phyloP scores from a whole-genome alignment of 257 asterid genomes.

The Nicotiana otophora region DNA sequence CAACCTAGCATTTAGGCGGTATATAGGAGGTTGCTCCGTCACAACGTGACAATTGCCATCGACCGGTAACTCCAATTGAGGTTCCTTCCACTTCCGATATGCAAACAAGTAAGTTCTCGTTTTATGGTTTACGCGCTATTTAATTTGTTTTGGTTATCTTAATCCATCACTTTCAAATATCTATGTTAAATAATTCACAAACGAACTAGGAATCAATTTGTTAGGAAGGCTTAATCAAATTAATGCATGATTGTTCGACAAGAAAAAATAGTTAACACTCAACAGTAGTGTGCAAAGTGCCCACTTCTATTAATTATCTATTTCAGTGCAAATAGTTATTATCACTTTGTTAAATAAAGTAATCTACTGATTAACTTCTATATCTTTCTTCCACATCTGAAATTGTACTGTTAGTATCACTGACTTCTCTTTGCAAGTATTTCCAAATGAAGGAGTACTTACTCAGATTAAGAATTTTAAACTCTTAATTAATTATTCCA shows the following conservation, averaged over 20 bases:
- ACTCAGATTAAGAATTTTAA: not conserved
- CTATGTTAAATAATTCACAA: not conserved
- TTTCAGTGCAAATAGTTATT: not conserved
- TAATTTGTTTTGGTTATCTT: no score
- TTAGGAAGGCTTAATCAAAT: not conserved
- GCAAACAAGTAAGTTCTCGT: no score
- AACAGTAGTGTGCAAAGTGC: not conserved
- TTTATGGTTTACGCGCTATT: no score
- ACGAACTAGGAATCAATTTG: not conserved
- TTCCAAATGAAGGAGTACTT: not conserved
- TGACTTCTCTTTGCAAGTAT: not conserved
- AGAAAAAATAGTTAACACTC: not conserved
- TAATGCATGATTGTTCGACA: not conserved
- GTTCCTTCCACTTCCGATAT: no score
- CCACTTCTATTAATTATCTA: not conserved
- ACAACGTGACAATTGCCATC: no score
- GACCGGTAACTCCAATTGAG: accelerated
- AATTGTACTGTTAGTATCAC: not conserved
- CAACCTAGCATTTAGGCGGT: no score
- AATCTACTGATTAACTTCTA: not conserved
- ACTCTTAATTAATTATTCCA: not conserved
- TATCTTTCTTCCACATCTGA: not conserved
- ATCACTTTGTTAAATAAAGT: not conserved
- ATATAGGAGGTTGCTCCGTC: no score
- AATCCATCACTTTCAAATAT: no score